phyloP scores from a whole-genome alignment of 179 eudicot genomes.

The Sideroxylon spinosum region DNA sequence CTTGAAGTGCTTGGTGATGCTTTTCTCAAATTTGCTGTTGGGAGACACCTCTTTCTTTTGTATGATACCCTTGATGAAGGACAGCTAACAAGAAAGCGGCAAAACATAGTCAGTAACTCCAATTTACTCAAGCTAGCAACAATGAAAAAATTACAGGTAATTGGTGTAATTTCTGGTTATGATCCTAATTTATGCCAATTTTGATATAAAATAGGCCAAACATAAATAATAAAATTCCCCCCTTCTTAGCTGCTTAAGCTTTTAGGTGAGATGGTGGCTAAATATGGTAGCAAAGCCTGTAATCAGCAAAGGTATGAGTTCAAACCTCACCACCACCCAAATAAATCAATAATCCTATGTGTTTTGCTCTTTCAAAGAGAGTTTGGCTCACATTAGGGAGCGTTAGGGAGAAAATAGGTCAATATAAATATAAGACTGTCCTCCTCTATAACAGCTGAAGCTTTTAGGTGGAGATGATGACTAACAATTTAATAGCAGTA shows the following conservation, averaged over 20 bases:
- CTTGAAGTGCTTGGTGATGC: slow-evolving; percentile 99
- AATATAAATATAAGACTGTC: no score
- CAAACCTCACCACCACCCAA: no score
- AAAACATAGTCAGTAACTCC: slow-evolving; percentile 70
- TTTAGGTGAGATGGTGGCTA: no score
- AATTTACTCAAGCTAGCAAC: slow-evolving; percentile 71
- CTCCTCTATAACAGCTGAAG: no score
- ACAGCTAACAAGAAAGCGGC: slow-evolving; percentile 83
- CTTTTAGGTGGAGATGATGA: no score
- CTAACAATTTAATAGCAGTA: no score
- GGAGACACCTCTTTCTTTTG: slow-evolving; percentile 74
- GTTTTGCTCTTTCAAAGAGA: no score
- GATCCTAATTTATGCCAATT: not conserved
- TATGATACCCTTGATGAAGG: slow-evolving; percentile 81
- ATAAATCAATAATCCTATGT: no score
- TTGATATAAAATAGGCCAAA: not conserved
- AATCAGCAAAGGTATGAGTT: no score
- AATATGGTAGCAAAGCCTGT: no score
- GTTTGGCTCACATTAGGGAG: no score
- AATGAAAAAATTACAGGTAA: slow-evolving; percentile 65
- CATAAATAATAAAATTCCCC: not conserved
- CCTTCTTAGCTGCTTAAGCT: not conserved
- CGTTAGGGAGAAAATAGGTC: no score
- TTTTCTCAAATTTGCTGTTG: slow-evolving; percentile 91
- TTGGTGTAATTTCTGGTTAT: slow-evolving; percentile 6